Base-by-base conservation (phyloP, 2,329 filamentous ascomycete genomes). In the Penicillium psychrosexuale region DNA sequence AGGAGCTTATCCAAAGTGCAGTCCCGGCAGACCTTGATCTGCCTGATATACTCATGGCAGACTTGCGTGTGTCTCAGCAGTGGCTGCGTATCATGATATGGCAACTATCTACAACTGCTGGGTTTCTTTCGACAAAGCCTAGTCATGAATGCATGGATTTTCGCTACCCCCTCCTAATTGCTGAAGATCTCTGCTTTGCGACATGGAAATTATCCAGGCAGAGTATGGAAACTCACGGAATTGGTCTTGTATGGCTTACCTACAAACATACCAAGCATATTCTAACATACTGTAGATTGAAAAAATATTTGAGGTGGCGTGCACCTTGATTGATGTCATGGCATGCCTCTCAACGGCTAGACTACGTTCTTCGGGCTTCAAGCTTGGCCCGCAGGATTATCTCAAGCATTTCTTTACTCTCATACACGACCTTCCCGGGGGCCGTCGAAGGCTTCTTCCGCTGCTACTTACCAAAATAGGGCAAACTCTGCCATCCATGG, bases 271-370 rank as follows among this genome's bases (percentile, higher is more conserved):
- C 28, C 15, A 31, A 33, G 8, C 7, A 22, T 24, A 17, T 33
- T 19, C 33, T 47, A 39, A 38, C 27, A 22, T 24, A 9, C 1
- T 28, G 0, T 62, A 87, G 83, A 84, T 94, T 57, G 89, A 92
- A 68, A 93, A 93, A 69, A 75, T 96, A 12, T 83, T 94, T 63
- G 88, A 92, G 61, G 83, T 92, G 34, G 85, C 89, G 12, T 88
- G 83, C 69, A 85, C 86, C 15, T 78, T 94, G 58, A 87, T 82
- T 8, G 88, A 93, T 60, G 85, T 90, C 22, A 84, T 96, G 52
- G 81, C 86, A 8, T 82, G 78, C 63, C 80, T 83, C 5, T 80
- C 81, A 1, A 78, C 86, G 47, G 83, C 86, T 47, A 82, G 84
- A 1, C 75, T 82, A 0, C 80, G 83, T 3, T 77, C 83, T 2